Percentiles rank a stretch among this genome's conserved stretches.
Evolutionary conservation across 257 asterid species (phyloP).

Genomic region (Mentha longifolia): DNA sequence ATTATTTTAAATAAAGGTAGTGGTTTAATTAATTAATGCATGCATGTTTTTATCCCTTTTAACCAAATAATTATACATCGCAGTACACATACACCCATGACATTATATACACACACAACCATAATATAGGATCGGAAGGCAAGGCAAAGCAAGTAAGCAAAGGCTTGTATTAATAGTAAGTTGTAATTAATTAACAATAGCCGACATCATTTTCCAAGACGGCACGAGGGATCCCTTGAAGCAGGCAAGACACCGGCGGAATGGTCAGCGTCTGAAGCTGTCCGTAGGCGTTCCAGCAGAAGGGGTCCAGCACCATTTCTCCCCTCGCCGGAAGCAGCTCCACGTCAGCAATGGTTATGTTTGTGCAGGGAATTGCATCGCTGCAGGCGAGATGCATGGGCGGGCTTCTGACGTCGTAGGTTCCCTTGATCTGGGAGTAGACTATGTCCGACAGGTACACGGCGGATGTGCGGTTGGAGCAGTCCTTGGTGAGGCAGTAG

Average conservation of each 20-base stretch:
- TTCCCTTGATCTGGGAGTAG: slow-evolving; percentile 56
- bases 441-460: slow-evolving; percentile 49
- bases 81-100: too few species aligned
- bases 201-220: slow-evolving; percentile 38
- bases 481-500: slow-evolving; percentile 50
- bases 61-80: too few species aligned
- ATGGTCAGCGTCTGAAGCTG: slow-evolving; percentile 40
- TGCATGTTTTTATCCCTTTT: too few species aligned
- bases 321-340: slow-evolving; percentile 66
- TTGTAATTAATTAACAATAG: slow-evolving; percentile 16
- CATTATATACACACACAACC: not conserved
- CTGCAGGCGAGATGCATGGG: slow-evolving; percentile 69
- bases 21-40: too few species aligned
- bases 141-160: too few species aligned
- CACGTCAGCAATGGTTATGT: slow-evolving; percentile 47
- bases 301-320: slow-evolving; percentile 53
- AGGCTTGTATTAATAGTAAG: too few species aligned
- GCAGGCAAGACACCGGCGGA: slow-evolving; percentile 59
- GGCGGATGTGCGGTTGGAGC: slow-evolving; percentile 52
- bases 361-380: slow-evolving; percentile 60
- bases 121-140: too few species aligned
- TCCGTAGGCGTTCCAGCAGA: slow-evolving; percentile 68
- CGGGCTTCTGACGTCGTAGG: slow-evolving; percentile 63
- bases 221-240: slow-evolving; percentile 50
- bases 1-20: too few species aligned